A percentile compares a stretch with the other conserved stretches of the same genome.
Conservation (phyloP, 2,329 filamentous ascomycete genomes). For the Scolecobasidium constrictum region DNA sequence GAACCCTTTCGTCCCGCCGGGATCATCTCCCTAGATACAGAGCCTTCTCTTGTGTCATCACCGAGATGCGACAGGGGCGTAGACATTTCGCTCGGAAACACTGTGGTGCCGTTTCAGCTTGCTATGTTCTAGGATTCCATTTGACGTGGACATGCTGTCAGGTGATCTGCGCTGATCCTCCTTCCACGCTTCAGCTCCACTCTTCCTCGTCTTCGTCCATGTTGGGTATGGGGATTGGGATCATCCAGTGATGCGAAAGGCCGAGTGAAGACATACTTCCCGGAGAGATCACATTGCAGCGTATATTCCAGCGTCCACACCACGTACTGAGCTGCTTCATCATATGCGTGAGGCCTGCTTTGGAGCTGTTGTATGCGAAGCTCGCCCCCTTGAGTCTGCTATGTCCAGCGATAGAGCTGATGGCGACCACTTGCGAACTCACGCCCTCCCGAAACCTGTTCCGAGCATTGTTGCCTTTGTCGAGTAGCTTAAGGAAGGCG, state of each 20-base stretch:
- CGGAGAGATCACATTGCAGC: slow-evolving; percentile 37
- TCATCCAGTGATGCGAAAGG: neutral
- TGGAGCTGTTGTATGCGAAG: slow-evolving; percentile 33
- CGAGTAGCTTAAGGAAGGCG: slow-evolving; percentile 30
- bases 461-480: slow-evolving; percentile 23
- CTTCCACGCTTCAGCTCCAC: neutral
- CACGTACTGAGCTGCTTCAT: slow-evolving; percentile 32
- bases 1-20: slow-evolving; percentile 1
- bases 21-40: neutral
- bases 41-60: slow-evolving; percentile 4
- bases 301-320: slow-evolving; percentile 31
- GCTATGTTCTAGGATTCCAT: neutral
- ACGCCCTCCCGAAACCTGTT: slow-evolving; percentile 2
- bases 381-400: slow-evolving; percentile 26
- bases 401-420: slow-evolving; percentile 8
- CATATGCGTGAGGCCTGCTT: slow-evolving; percentile 32
- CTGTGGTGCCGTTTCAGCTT: neutral
- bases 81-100: slow-evolving; percentile 33
- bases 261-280: slow-evolving; percentile 20
- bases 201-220: neutral
- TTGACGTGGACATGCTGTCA: neutral
- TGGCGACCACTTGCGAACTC: slow-evolving; percentile 6
- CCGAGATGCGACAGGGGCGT: neutral
- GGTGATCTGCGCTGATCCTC: neutral
- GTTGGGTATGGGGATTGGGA: neutral